phyloP scores from a whole-genome alignment of 805 yeast species.

The Suhomyces kilbournensis region DNA sequence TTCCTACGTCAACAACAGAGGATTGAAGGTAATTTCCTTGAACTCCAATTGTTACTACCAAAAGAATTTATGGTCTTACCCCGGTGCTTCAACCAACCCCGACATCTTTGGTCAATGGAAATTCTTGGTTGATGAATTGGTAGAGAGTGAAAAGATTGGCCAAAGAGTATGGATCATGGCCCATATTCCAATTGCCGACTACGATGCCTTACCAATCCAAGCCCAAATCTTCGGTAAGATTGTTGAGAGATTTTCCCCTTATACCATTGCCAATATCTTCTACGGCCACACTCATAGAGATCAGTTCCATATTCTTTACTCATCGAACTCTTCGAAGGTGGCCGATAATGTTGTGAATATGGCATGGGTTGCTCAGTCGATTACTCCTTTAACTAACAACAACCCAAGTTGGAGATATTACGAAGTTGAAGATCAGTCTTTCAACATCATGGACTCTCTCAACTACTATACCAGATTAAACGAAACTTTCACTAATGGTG shows the following conservation, averaged over 20 bases:
- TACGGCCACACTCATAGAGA: slow-evolving; percentile 73
- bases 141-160: slow-evolving; percentile 54
- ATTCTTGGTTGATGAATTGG: slow-evolving; percentile 58
- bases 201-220: slow-evolving; percentile 59
- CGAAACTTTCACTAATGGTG: slow-evolving; percentile 51
- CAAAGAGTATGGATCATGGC: slow-evolving; percentile 74
- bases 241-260: slow-evolving; percentile 64
- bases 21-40: slow-evolving; percentile 58
- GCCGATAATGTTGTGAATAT: slow-evolving; percentile 44
- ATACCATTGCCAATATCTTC: slow-evolving; percentile 65
- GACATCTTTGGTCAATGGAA: slow-evolving; percentile 63
- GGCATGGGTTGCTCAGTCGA: slow-evolving; percentile 66
- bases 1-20: slow-evolving; percentile 51
- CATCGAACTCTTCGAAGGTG: slow-evolving; percentile 34
- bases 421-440: slow-evolving; percentile 59
- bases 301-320: slow-evolving; percentile 60
- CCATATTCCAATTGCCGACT: slow-evolving; percentile 59
- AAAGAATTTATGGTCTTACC: slow-evolving; percentile 51
- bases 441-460: slow-evolving; percentile 56
- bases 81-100: slow-evolving; percentile 51
- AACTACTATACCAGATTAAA: slow-evolving; percentile 61
- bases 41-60: slow-evolving; percentile 69
- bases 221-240: slow-evolving; percentile 54
- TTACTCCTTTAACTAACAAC: slow-evolving; percentile 56
- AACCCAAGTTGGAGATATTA: slow-evolving; percentile 77